Evolutionary conservation across 176 grass and related monocot species (phyloP).

Genomic region (Elymus sibiricus): DNA sequence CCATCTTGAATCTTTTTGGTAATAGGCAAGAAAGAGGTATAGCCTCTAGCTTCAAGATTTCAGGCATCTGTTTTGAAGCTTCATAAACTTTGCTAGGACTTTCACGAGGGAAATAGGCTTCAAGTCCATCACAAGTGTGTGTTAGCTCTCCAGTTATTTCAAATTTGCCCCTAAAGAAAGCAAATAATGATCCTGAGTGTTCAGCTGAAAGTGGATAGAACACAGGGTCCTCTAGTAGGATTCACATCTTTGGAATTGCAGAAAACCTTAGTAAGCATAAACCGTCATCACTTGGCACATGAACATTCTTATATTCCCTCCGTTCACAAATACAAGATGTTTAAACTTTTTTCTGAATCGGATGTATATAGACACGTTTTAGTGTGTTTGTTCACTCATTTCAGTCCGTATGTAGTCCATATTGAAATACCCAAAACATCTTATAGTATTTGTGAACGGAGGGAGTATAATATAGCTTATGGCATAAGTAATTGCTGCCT

Average conservation of each 20-base stretch:
- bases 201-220: constrained; percentile 15
- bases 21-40: constrained; percentile 39
- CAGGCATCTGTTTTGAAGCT: constrained; percentile 54
- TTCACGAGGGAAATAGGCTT: constrained; percentile 51
- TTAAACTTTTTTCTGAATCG: too few relatives aligned
- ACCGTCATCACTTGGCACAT: background rate
- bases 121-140: constrained; percentile 46
- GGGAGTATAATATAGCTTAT: background rate
- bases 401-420: too few relatives aligned
- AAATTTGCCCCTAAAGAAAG: constrained; percentile 58
- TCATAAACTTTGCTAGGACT: constrained; percentile 41
- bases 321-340: too few relatives aligned
- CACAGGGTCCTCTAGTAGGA: background rate
- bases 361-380: too few relatives aligned
- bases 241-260: constrained; percentile 1
- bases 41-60: constrained; percentile 58
- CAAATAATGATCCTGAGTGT: background rate
- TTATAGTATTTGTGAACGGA: too few relatives aligned
- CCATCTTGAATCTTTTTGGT: constrained; percentile 60
- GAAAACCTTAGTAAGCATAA: constrained; percentile 7
- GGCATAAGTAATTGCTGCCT: background rate
- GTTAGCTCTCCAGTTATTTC: constrained; percentile 42
- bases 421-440: too few relatives aligned
- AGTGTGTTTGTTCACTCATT: too few relatives aligned
- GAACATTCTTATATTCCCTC: background rate